Conservation (phyloP, 2,329 filamentous ascomycete species). For the Zymoseptoria pseudotritici region DNA sequence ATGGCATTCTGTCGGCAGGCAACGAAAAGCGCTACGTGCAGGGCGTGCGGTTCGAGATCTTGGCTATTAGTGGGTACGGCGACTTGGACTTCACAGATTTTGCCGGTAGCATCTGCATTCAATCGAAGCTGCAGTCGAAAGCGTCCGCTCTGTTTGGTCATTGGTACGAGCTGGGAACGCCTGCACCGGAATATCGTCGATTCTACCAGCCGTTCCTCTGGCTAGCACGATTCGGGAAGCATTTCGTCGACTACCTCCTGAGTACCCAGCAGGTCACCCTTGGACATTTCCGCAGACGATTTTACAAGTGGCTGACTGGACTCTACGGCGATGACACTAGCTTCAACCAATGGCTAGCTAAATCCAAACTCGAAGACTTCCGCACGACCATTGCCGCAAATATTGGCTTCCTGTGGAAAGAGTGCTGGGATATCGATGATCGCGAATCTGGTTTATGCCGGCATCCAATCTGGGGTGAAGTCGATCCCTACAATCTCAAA, state of each 20-base stretch:
- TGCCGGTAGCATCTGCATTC: conserved; percentile 51
- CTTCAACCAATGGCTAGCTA: conserved; percentile 50
- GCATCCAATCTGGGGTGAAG: conserved; percentile 34
- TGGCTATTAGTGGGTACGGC: conserved; percentile 63
- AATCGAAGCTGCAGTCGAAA: conserved; percentile 38
- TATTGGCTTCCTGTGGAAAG: conserved; percentile 57
- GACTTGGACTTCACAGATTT: conserved; percentile 38
- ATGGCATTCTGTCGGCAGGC: conserved; percentile 51
- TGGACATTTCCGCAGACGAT: conserved; percentile 50
- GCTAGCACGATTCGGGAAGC: conserved; percentile 63
- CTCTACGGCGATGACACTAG: conserved; percentile 39
- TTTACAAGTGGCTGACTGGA: conserved; percentile 49
- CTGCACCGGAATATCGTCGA: conserved; percentile 53
- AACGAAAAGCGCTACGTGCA: conserved; percentile 44
- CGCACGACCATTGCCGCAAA: conserved; percentile 54
- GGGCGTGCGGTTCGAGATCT: conserved; percentile 47
- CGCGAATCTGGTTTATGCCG: conserved; percentile 19
- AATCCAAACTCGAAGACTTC: conserved; percentile 48
- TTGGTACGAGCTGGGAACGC: conserved; percentile 57
- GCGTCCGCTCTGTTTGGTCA: not conserved
- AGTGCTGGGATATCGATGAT: conserved; percentile 47
- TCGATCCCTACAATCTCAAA: conserved; percentile 22
- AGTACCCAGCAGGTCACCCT: conserved; percentile 40
- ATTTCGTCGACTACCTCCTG: conserved; percentile 60
- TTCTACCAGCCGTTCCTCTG: conserved; percentile 61